These are phyloP conservation scores for Poa annua DNA, from an alignment of 176 grass and related monocot species.

Conservation along the genomic window DNA sequence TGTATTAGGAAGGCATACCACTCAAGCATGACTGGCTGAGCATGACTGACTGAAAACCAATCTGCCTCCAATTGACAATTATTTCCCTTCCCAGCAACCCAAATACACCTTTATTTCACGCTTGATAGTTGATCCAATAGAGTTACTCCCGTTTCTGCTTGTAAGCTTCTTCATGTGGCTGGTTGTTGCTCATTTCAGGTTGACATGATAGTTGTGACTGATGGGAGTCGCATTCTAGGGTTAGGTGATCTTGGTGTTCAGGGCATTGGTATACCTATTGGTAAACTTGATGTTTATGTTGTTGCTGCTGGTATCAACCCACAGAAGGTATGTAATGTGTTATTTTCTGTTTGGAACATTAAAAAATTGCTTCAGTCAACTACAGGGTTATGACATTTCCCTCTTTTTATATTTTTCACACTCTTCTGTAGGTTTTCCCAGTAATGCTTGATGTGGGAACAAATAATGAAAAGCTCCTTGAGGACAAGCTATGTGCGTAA, in stretches of 20 bases:
- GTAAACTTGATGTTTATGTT: conserved; percentile 98
- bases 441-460: conserved; percentile 96
- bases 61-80: not conserved
- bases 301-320: conserved; percentile 97
- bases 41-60: not conserved
- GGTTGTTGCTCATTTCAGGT: conserved; percentile 53
- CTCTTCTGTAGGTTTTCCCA: conserved; percentile 73
- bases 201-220: conserved; percentile 95
- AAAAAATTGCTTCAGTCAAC: not conserved
- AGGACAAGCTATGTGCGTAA: conserved; percentile 97
- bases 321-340: conserved; percentile 62
- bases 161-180: conserved; percentile 32
- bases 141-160: conserved; percentile 5
- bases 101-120: not conserved
- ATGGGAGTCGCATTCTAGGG: conserved; percentile 94
- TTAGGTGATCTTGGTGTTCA: conserved; percentile 99
- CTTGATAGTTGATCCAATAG: not conserved
- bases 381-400: not conserved
- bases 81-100: not conserved
- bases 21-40: too few relatives aligned
- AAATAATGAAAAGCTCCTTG: conserved; percentile 89
- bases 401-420: not conserved
- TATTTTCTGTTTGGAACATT: not conserved
- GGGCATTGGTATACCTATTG: conserved; percentile 97
- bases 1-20: too few relatives aligned